These are phyloP conservation scores for Durotheca rogersii DNA, from an alignment of 495 filamentous ascomycete species.

Conservation along the genomic window DNA sequence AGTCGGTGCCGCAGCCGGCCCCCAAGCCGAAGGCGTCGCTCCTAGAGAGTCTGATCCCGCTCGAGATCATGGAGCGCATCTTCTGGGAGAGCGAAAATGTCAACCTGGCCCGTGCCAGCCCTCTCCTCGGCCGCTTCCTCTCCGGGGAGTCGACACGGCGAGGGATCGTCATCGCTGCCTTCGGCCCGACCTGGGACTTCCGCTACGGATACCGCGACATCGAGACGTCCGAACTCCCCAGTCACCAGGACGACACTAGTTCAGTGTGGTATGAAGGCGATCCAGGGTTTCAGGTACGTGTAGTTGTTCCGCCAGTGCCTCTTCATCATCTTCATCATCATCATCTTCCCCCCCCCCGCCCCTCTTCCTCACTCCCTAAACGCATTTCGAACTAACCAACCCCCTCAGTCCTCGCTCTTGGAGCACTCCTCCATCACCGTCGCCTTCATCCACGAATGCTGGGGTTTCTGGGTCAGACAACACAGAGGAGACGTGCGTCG, in stretches of 20 bases:
- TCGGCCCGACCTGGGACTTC: constrained; percentile 42
- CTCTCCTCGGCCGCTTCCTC: constrained; percentile 37
- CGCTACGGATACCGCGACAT: constrained; percentile 28
- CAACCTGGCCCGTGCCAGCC: constrained; percentile 40
- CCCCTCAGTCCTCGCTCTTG: constrained; percentile 40
- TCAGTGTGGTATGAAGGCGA: constrained; percentile 24
- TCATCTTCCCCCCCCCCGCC: too few relatives aligned
- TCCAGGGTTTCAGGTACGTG: constrained; percentile 38
- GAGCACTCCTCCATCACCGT: constrained; percentile 34
- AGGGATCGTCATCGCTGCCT: constrained; percentile 35
- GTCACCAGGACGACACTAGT: neutral
- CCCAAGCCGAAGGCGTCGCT: constrained; percentile 19
- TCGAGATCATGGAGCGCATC: constrained; percentile 47
- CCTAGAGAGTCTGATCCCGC: constrained; percentile 40
- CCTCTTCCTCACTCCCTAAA: too few relatives aligned
- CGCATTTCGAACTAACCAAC: too few relatives aligned
- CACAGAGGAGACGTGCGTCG: neutral
- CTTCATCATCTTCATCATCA: too few relatives aligned
- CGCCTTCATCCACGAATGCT: constrained; percentile 28
- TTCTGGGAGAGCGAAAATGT: constrained; percentile 42
- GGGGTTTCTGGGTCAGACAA: constrained; percentile 21
- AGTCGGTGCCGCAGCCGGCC: neutral
- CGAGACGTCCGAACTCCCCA: neutral
- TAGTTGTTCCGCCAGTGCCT: too few relatives aligned
- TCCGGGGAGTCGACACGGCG: constrained; percentile 32